Evolutionary conservation across 2,329 filamentous ascomycete species (phyloP), one percentile per base, ranked within the genome.

Genomic region (Pezicula radicicola): DNA sequence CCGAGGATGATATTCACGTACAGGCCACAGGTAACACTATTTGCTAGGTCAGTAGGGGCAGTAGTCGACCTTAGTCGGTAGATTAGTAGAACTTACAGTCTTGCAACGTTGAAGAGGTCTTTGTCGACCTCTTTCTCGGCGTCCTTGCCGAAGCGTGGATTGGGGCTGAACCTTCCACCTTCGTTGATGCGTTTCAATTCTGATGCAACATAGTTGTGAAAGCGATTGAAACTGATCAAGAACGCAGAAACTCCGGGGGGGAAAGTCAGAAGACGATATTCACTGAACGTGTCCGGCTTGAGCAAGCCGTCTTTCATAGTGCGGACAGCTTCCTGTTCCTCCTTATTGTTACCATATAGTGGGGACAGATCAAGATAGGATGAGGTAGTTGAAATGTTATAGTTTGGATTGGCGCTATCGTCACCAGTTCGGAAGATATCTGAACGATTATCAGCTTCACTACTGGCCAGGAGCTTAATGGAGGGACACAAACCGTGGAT

Each of bases 181-280:
- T 96, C 91, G 63, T 96, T 95, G 69, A 96, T 91, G 15, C 78
- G 72, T 0, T 87, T 87, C 10, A 96, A 73, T 54, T 92, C 87
- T 51, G 84, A 79, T 1, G 88, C 90, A 0, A 90, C 81, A 56
- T 93, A 79, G 70, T 96, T 96, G 70, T 96, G 91, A 71, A 94
- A 94, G n/a, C 84, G 79, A 63, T 85, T 86, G 71, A 90, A 84
- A 85, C 89, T 89, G 68, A 91, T 76, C 33, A 91, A 70, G 2
- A 91, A 61, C 6, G 88, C 82, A 52, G 80, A 78, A 4, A 87
- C 85, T 6, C 86, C 85, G 0, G 88, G 84, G 0, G 87, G 88
- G 63, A 88, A 84, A 13, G 80, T 84, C 27, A 84, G 70, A 2
- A 90, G 72, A 42, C 87, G 78, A 67, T 83, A 81, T 62, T 90